These are phyloP conservation scores for Chamaecrista fasciculata DNA, from an alignment of 306 rosid genomes.

Conservation along the genomic window DNA sequence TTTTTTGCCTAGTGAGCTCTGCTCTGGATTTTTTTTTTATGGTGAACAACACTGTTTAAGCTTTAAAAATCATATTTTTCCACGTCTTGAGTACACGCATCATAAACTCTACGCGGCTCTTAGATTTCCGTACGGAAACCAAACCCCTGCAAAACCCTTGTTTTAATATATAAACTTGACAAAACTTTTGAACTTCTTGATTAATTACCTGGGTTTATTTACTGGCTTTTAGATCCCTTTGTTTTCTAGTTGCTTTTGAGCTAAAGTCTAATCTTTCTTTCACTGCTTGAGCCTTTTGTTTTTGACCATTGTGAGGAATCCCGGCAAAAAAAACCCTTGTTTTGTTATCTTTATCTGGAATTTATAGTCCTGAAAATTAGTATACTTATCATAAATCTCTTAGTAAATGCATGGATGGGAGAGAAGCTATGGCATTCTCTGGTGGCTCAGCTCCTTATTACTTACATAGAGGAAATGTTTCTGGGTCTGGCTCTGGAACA, in stretches of 20 bases:
- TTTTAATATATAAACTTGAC: slow-evolving; percentile 1
- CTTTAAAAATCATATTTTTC: slow-evolving; percentile 14
- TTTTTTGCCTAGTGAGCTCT: slow-evolving; percentile 25
- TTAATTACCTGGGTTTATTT: slow-evolving; percentile 32
- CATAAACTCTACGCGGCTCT: slow-evolving; percentile 27
- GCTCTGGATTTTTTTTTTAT: slow-evolving; percentile 26
- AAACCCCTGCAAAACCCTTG: slow-evolving; percentile 41
- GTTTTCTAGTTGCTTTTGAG: slow-evolving; percentile 1
- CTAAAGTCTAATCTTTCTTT: slow-evolving; percentile 25
- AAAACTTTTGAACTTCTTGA: slow-evolving; percentile 3
- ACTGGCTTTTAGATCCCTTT: slow-evolving; percentile 29
- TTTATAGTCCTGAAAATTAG: slow-evolving; percentile 6
- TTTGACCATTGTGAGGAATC: slow-evolving; percentile 23
- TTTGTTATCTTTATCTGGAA: slow-evolving; percentile 20
- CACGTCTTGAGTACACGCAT: not conserved
- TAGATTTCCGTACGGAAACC: slow-evolving; percentile 28
- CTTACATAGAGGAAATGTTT: slow-evolving; percentile 76
- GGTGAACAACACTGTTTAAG: slow-evolving; percentile 32
- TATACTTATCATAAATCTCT: slow-evolving; percentile 27
- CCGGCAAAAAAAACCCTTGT: slow-evolving; percentile 24
- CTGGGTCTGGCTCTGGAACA: slow-evolving; percentile 67
- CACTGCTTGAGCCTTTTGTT: slow-evolving; percentile 14
- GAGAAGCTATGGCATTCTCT: slow-evolving; percentile 88
- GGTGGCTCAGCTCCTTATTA: slow-evolving; percentile 80
- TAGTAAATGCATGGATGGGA: slow-evolving; percentile 98